A percentile compares a stretch with the other conserved stretches of the same genome.
Conservation (phyloP, 2,329 filamentous ascomycete genomes). For the Fusarium palustre region DNA sequence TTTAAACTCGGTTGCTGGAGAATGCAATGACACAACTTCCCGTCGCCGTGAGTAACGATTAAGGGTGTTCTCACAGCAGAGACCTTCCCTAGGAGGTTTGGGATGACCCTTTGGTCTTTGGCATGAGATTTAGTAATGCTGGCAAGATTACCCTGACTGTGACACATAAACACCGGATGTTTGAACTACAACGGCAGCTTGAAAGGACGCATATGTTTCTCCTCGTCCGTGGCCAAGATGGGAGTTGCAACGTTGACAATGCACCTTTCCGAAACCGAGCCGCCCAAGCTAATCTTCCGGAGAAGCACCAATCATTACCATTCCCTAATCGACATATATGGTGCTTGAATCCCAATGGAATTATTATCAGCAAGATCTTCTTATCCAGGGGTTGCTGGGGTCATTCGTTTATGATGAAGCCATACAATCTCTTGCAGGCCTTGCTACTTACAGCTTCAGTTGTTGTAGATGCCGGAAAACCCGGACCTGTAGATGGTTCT, state of each 20-base stretch:
- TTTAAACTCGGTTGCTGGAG: constrained; percentile 16
- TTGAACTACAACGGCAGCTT: constrained; percentile 13
- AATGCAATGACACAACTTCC: constrained; percentile 16
- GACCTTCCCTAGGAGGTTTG: not conserved
- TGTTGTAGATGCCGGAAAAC: constrained; percentile 16
- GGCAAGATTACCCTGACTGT: constrained; percentile 17
- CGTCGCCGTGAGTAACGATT: not conserved
- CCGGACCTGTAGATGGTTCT: not conserved
- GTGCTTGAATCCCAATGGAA: constrained; percentile 1
- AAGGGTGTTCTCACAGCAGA: not conserved
- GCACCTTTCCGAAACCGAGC: constrained; percentile 36
- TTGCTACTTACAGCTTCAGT: constrained; percentile 23
- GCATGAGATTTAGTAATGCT: not conserved
- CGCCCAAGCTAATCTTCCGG: constrained; percentile 42
- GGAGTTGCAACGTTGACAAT: constrained; percentile 30
- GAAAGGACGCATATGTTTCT: constrained; percentile 20
- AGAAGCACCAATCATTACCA: constrained; percentile 21
- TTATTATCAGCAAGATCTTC: not conserved
- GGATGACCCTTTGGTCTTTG: not conserved
- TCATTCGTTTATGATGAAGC: constrained; percentile 31
- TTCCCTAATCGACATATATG: constrained; percentile 1
- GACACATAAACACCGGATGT: constrained; percentile 2
- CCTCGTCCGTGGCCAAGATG: constrained; percentile 26
- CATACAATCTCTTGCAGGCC: constrained; percentile 25
- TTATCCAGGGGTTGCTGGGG: not conserved